Evolutionary conservation across 768 basidiomycete genomes (phyloP).

Genomic region (Russula dissimulans): DNA sequence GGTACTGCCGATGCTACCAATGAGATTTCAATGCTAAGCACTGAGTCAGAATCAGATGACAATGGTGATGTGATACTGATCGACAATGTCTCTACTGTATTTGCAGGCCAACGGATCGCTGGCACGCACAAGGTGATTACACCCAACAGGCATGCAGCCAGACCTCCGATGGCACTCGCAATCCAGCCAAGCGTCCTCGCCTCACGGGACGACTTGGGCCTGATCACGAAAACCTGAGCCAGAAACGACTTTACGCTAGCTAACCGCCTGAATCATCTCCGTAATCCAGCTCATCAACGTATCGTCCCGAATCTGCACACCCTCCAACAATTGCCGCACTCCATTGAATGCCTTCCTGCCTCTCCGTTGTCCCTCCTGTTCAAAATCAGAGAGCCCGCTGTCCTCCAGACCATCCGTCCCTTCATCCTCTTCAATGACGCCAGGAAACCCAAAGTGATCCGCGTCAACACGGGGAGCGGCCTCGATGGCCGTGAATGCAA

Average conservation of each 20-base stretch:
- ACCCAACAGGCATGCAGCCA: no score
- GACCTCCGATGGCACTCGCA: no score
- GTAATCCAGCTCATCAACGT: constrained; percentile 47
- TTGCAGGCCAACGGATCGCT: no score
- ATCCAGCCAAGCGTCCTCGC: no score
- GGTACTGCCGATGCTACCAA: no score
- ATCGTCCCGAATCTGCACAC: constrained; percentile 58
- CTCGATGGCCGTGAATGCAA: constrained; percentile 66
- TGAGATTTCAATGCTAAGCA: no score
- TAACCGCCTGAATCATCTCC: constrained; percentile 45
- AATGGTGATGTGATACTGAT: no score
- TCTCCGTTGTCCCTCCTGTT: constrained; percentile 58
- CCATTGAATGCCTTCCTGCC: constrained; percentile 66
- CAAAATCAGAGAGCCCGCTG: constrained; percentile 28
- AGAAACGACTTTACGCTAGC: background rate
- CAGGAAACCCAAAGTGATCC: constrained; percentile 89
- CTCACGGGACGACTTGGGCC: no score
- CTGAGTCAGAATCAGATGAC: no score
- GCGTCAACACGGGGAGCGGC: constrained; percentile 60
- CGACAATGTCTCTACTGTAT: no score
- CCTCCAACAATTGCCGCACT: constrained; percentile 50
- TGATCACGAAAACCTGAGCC: no score
- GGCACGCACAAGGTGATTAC: no score
- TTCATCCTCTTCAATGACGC: constrained; percentile 68
- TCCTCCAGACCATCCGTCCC: constrained; percentile 40